These are phyloP conservation scores for Debaryomyces sp. DNA, from an alignment of 1,139 yeast species.

Conservation along the genomic window DNA sequence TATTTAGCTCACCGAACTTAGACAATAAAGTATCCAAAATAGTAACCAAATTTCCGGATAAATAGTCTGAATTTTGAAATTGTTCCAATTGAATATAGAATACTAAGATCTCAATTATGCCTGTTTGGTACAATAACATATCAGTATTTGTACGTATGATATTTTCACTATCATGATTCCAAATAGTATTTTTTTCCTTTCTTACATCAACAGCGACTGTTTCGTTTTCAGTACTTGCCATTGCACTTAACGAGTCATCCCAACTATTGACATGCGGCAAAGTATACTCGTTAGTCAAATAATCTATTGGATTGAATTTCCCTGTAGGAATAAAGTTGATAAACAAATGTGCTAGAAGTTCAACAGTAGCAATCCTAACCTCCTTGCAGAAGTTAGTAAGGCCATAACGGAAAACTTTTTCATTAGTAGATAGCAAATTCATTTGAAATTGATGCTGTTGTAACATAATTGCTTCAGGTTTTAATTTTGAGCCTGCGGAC, in stretches of 20 bases:
- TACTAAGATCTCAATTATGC: constrained; percentile 37
- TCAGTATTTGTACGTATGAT: constrained; percentile 25
- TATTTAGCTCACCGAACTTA: constrained; percentile 32
- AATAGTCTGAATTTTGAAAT: constrained; percentile 43
- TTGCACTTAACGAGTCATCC: constrained; percentile 23
- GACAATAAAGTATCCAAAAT: constrained; percentile 35
- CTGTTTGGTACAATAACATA: constrained; percentile 30
- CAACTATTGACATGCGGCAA: constrained; percentile 32
- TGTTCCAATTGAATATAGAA: constrained; percentile 46
- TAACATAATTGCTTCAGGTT: constrained; percentile 46
- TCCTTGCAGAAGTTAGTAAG: constrained; percentile 38
- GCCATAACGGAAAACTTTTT: constrained; percentile 33
- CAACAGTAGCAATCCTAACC: constrained; percentile 42
- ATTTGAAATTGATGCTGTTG: constrained; percentile 44
- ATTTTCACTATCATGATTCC: constrained; percentile 31
- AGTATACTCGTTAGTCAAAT: constrained; percentile 33
- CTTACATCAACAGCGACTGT: constrained; percentile 17
- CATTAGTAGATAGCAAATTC: constrained; percentile 31
- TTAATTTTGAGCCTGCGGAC: constrained; percentile 43
- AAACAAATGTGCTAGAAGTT: constrained; percentile 37
- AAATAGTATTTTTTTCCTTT: constrained; percentile 25
- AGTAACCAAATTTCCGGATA: constrained; percentile 29
- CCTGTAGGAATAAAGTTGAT: constrained; percentile 45
- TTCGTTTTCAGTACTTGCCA: constrained; percentile 22
- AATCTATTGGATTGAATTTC: constrained; percentile 39